Evolutionary conservation across 78 protist species (phyloP).

Genomic region (Chrysochromulina parva): DNA sequence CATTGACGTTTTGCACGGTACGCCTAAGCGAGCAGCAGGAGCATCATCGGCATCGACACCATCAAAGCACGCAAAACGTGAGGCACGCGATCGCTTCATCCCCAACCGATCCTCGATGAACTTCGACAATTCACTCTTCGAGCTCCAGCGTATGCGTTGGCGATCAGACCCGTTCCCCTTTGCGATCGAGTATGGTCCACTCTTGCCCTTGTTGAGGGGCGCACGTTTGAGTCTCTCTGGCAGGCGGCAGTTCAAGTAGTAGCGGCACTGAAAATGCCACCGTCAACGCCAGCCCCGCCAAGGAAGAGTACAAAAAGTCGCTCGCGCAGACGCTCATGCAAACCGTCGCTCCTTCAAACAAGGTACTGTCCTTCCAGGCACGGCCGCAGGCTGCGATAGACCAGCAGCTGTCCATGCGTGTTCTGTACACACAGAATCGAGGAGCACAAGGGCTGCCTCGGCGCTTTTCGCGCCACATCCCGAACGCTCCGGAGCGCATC

Average conservation of each 20-base stretch:
- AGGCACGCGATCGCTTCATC: conserved; percentile 70
- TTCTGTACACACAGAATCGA: conserved; percentile 67
- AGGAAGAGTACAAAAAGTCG: conserved; percentile 39
- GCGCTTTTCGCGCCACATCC: conserved; percentile 64
- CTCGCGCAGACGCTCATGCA: conserved; percentile 30
- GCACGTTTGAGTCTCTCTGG: no score
- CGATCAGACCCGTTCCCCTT: no score
- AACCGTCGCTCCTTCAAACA: background rate
- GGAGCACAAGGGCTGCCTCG: background rate
- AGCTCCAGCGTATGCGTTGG: conserved; percentile 18
- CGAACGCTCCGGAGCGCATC: conserved; percentile 77
- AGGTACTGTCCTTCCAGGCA: conserved; percentile 83
- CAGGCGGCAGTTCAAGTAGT: no score
- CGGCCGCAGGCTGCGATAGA: conserved; percentile 74
- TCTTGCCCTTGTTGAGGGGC: no score
- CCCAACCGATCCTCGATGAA: conserved; percentile 63
- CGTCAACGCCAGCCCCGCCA: conserved; percentile 47
- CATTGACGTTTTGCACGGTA: no score
- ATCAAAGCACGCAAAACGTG: no score
- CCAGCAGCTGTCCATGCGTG: conserved; percentile 51
- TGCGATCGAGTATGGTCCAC: no score
- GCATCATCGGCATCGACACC: no score
- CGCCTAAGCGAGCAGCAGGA: no score
- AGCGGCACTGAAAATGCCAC: background rate
- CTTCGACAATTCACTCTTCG: conserved; percentile 31